Percentiles rank a stretch among this genome's conserved stretches.
Evolutionary conservation across 306 rosid genomes (phyloP).

Genomic region (Cucurbita ficifolia): DNA sequence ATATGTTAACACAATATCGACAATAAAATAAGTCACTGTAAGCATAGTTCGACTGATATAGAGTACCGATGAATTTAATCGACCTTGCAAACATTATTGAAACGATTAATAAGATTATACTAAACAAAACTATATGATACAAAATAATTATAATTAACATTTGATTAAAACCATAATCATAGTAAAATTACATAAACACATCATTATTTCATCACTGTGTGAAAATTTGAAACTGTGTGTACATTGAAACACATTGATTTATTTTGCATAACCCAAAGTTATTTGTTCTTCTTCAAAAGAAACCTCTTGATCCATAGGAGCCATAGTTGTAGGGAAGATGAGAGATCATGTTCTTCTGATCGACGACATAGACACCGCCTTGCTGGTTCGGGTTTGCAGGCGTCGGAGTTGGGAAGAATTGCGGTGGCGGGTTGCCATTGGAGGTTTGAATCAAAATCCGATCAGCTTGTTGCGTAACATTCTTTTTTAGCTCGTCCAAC

Average conservation of each 20-base stretch:
- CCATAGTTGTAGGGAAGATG: slow-evolving; percentile 6
- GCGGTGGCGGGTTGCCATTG: not conserved
- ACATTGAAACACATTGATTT: not conserved
- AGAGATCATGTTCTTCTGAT: slow-evolving; percentile 1
- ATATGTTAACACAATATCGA: not conserved
- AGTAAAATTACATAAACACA: not conserved
- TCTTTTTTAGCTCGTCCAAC: slow-evolving; percentile 21
- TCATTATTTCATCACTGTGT: not conserved
- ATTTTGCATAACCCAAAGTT: not conserved
- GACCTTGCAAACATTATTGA: no score
- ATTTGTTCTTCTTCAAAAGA: slow-evolving; percentile 7
- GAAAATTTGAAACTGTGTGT: not conserved
- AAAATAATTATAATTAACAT: not conserved
- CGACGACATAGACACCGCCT: not conserved
- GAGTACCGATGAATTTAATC: no score
- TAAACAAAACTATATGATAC: not conserved
- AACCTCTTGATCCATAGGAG: slow-evolving; percentile 11
- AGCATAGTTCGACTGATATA: no score
- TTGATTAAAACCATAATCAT: not conserved
- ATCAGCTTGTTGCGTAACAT: slow-evolving; percentile 20
- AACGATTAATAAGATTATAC: not conserved
- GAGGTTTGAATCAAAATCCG: slow-evolving; percentile 14
- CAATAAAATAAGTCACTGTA: no score
- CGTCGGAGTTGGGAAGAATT: not conserved
- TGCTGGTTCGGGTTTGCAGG: not conserved